Evolutionary conservation across 352 stramenopile species (phyloP).

Genomic region (Phytophthora agathidicida): DNA sequence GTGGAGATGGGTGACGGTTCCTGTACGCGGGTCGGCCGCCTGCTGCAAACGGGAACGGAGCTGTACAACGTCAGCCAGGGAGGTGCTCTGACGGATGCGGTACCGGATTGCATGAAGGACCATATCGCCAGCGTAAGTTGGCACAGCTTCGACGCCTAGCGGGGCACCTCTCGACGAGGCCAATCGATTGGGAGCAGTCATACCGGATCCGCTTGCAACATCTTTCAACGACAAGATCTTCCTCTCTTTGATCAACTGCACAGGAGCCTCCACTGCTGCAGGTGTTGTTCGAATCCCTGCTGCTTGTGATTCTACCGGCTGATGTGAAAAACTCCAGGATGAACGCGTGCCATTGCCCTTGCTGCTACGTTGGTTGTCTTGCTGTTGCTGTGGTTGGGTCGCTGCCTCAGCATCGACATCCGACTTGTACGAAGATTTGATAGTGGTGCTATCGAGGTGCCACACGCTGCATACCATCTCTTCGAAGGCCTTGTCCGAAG

Average conservation of each 20-base stretch:
- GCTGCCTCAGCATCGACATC: neutral
- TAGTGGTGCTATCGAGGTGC: conserved; percentile 40
- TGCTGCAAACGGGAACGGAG: conserved; percentile 53
- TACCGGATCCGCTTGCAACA: conserved; percentile 38
- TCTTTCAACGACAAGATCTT: conserved; percentile 72
- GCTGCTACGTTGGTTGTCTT: conserved; percentile 20
- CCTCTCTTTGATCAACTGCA: conserved; percentile 22
- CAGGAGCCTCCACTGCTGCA: conserved; percentile 1
- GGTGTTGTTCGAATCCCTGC: conserved; percentile 3
- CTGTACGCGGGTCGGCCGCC: conserved; percentile 62
- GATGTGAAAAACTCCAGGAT: neutral
- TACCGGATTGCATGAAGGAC: conserved; percentile 53
- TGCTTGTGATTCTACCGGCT: neutral
- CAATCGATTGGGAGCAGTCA: conserved; percentile 25
- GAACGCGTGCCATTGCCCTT: conserved; percentile 6
- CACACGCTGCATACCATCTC: conserved; percentile 91
- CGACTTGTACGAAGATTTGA: conserved; percentile 6
- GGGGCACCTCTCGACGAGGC: neutral
- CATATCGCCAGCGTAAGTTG: conserved; percentile 36
- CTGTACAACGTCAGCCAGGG: conserved; percentile 50
- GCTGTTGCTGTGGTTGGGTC: conserved; percentile 11
- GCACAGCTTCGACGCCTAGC: neutral
- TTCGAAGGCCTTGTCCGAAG: conserved; percentile 92
- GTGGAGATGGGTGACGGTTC: conserved; percentile 46
- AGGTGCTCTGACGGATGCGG: conserved; percentile 49